phyloP scores from a whole-genome alignment of 164 flowering plant genomes.

The Nymphaea thermarum region DNA sequence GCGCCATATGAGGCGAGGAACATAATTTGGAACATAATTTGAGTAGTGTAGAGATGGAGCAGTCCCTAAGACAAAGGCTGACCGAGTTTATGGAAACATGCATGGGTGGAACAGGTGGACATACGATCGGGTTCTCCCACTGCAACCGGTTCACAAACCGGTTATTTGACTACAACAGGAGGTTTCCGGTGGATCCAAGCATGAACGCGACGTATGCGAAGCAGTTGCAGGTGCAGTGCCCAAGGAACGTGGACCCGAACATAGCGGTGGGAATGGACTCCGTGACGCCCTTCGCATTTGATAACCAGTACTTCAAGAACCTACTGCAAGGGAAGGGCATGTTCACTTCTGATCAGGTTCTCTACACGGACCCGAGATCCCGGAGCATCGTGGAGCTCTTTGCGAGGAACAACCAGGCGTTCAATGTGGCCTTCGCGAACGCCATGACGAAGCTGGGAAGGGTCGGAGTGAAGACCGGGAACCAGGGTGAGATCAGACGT shows the following conservation, averaged over 20 bases:
- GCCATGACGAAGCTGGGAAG: conserved; percentile 43
- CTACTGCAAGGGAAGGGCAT: conserved; percentile 22
- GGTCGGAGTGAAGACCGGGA: conserved; percentile 33
- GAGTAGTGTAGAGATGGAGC: no score
- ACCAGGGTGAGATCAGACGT: conserved; percentile 28
- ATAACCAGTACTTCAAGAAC: conserved; percentile 22
- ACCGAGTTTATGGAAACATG: no score
- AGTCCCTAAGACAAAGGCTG: no score
- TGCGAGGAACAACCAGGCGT: conserved; percentile 21
- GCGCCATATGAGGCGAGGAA: no score
- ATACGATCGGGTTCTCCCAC: conserved; percentile 43
- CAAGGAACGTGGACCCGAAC: conserved; percentile 29
- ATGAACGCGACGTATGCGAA: conserved; percentile 21
- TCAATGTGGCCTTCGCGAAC: conserved; percentile 20
- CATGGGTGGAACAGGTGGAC: conserved; percentile 16
- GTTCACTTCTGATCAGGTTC: conserved; percentile 23
- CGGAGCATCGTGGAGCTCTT: conserved; percentile 15
- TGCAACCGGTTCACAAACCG: conserved; percentile 29
- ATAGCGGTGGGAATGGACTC: conserved; percentile 37
- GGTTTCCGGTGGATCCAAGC: conserved; percentile 19
- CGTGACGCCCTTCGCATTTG: conserved; percentile 16
- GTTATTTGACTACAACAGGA: conserved; percentile 18
- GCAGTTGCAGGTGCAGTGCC: conserved; percentile 29
- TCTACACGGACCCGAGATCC: conserved; percentile 28
- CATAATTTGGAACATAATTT: no score